Evolutionary conservation across 2,329 filamentous ascomycete genomes (phyloP), one percentile per base, ranked within the genome.

Genomic region (Penicillium concentricum): DNA sequence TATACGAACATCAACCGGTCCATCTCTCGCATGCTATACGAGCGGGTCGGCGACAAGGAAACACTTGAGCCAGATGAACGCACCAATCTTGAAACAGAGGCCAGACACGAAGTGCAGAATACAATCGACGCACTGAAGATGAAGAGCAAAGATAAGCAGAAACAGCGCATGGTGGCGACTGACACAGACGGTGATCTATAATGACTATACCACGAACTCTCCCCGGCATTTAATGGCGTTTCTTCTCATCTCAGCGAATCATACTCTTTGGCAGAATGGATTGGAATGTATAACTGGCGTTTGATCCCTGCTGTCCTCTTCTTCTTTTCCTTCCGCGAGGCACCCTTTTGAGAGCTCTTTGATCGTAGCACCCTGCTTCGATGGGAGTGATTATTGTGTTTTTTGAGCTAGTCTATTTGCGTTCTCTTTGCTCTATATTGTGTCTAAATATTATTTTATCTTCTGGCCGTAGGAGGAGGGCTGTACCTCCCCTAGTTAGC

Each of bases 1-100:
- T 99, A 96, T 73, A 93, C 91, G 3, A 86, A 86, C 55, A 96
- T 97, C 75, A 97, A 97, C 71, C 87, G 92, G 60, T 88, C 89
- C 58, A 87, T 97, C 34, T 97, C 91, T 41, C 88, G 91, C 56
- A 90, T 88, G 76, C 80, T 99, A 57, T 99, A 99, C 75, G 91
- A 87, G 32, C 78, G 79, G 45, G 81, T 85, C 26, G 81, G 81
- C 5, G 80, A 80, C 37, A 80, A 81, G 15, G 76, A 81, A 20
- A 75, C 79, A 24, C 81, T 94, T 30, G 84, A 89, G 67, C 82
- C 88, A 22, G 83, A 85, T 28, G 84, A 85, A 54, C 84, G 86
- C 56, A 84, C 83, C 61, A 83, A 82, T 46, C 91, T 91, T 83
- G 90, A 95, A 76, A 85, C 83, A 64, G 82, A 91, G 67, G 92